These are phyloP conservation scores for Fusarium citri DNA, from an alignment of 2,329 filamentous ascomycete species.

Conservation along the genomic window DNA sequence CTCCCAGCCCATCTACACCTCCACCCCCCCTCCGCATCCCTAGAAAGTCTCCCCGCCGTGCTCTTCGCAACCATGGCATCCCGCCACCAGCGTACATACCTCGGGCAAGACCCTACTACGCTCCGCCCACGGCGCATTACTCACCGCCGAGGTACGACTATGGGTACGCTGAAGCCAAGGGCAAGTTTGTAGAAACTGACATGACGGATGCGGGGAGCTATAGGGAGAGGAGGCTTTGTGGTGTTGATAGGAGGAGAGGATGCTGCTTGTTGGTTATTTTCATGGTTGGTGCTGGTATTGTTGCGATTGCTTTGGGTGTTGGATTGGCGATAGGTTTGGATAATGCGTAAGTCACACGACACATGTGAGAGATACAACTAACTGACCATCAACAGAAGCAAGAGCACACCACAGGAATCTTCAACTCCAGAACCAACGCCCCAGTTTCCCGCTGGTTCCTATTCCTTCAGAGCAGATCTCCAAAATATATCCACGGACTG, in stretches of 20 bases:
- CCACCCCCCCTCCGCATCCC: slow-evolving; percentile 46
- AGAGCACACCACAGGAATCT: slow-evolving; percentile 2
- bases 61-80: slow-evolving; percentile 28
- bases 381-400: slow-evolving; percentile 14
- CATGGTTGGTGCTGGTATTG: slow-evolving; percentile 46
- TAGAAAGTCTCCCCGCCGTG: slow-evolving; percentile 43
- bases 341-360: slow-evolving; percentile 48
- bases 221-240: slow-evolving; percentile 11
- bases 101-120: slow-evolving; percentile 18
- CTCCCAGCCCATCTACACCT: slow-evolving; percentile 34
- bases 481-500: slow-evolving; percentile 65
- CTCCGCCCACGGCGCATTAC: slow-evolving; percentile 28
- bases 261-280: slow-evolving; percentile 52
- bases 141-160: slow-evolving; percentile 41
- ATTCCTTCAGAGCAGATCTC: slow-evolving; percentile 69
- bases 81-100: slow-evolving; percentile 46
- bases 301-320: slow-evolving; percentile 54
- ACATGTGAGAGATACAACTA: neutral
- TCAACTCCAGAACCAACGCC: slow-evolving; percentile 16
- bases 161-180: slow-evolving; percentile 35
- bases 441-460: slow-evolving; percentile 72
- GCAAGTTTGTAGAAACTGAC: slow-evolving; percentile 28
- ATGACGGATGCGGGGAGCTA: slow-evolving; percentile 23
- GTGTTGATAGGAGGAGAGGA: slow-evolving; percentile 33
- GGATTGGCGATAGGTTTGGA: slow-evolving; percentile 56